Base-by-base conservation (phyloP, 2,329 filamentous ascomycete species). In the Microcyclosporella mali region DNA sequence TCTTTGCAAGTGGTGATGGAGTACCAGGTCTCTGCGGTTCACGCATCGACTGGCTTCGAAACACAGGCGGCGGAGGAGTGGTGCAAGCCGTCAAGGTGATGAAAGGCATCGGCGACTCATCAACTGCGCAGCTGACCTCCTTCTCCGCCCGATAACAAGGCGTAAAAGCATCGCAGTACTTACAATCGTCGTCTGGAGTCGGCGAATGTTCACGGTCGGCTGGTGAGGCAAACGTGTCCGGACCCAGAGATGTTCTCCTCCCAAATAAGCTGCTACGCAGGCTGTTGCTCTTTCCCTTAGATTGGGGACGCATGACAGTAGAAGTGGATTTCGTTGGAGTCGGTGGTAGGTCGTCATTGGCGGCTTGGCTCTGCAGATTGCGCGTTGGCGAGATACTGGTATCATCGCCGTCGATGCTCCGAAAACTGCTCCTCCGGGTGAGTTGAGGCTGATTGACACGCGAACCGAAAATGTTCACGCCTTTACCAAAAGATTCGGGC, bases 261-360 rank as follows among this genome's bases (percentile, higher is more conserved):
- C 66, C 68, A 49, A 74, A 73, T 10, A 73, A 63, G 53, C 68
- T 72, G 55, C 71, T 72, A 41, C 71, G 63, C 47, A 74, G 50
- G 55, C 71, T 74, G 61, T 70, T 74, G 46, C 70, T 68, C 61
- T 72, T 73, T 42, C 71, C 68, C 57, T 71, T 73, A 17, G 69
- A 71, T 33, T 66, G 66, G 40, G 69, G 61, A 41, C 61, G 41
- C 6, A 49, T 62, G 40, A 50, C 51, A 30, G 63, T 63, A 53
- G 79, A 79, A 29, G 63, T 65, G 52, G 79, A 79, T 65, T 95
- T 97, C 0, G 92, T 97, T 1, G 92, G 92, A 1, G 92, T 98
- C 1, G 90, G 89, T n/a, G 90, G 89, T 44, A 90, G 72, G 37
- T 95, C 88, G 30, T 89, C 86, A 14, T 68, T 71, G 40, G 74